phyloP scores from a whole-genome alignment of 2,329 filamentous ascomycete genomes.

The Neopestalotiopsis sp. region DNA sequence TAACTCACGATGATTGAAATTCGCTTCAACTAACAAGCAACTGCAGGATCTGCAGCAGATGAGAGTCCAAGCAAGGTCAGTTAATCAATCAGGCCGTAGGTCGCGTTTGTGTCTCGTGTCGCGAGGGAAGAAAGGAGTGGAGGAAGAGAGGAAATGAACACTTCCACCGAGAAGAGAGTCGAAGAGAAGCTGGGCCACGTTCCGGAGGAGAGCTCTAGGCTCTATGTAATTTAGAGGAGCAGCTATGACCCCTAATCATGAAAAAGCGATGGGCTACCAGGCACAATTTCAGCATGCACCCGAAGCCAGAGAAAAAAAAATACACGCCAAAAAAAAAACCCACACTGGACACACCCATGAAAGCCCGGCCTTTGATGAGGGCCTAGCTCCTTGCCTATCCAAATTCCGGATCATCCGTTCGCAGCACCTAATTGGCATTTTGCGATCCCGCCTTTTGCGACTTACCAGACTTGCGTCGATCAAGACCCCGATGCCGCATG shows the following conservation, averaged over 20 bases:
- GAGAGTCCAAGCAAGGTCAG: background rate
- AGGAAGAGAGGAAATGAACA: background rate
- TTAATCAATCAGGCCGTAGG: background rate
- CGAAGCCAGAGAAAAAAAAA: background rate
- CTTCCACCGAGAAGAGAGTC: background rate
- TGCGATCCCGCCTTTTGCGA: constrained; percentile 10
- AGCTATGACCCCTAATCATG: constrained; percentile 13
- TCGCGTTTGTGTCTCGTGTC: background rate
- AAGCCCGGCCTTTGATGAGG: constrained; percentile 9
- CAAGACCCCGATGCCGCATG: constrained; percentile 3
- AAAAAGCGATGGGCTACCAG: background rate
- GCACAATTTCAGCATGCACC: constrained; percentile 13
- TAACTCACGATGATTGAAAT: no score
- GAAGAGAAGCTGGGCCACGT: background rate
- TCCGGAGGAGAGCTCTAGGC: background rate
- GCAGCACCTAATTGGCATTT: background rate
- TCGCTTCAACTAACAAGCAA: no score
- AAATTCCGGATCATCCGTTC: constrained; percentile 20
- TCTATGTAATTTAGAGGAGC: constrained; percentile 16
- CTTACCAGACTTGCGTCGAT: background rate
- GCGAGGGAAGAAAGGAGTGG: background rate
- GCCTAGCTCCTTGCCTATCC: constrained; percentile 8
- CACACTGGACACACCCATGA: background rate
- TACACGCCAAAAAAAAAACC: background rate
- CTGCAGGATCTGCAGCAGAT: no score